Evolutionary conservation across 441 rosid species (phyloP), one percentile per base, ranked within the genome.

Genomic region (Populus tomentosa): DNA sequence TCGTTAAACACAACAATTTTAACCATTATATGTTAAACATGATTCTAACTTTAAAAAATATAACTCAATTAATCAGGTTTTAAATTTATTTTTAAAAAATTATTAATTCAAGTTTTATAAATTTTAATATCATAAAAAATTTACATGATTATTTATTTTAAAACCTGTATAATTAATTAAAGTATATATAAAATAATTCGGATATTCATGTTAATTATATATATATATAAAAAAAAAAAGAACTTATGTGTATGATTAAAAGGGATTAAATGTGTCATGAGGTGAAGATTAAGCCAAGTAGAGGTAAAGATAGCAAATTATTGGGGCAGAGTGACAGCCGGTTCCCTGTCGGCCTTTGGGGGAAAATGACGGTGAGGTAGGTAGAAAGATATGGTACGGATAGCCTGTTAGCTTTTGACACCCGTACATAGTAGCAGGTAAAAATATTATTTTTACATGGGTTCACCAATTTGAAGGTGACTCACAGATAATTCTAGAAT

Each of bases 91-190:
- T n/a, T n/a, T n/a, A n/a, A n/a, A n/a, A 33, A 33, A 0, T 5
- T 33, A 5, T 0, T 6, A 33, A 0, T 33, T 33, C 0, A 0
- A 33, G 7, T 33, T 6, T 33, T 1, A 5, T 0, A 33, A 33
- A 33, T 1, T 0, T 33, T 0, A 32, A 0, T 0, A 0, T 0
- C 0, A 5, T 0, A 5, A 0, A 0, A 33, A 0, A 0, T 1
- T 33, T 33, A 1, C 0, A 6, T 33, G 0, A 1, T 33, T 1
- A 0, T 33, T 33, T 5, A 33, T 5, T 33, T 33, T 5, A 33
- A 0, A 32, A 32, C 0, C 1, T 1, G 0, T 32, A 32, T 0
- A 0, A 33, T 33, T 33, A 33, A n/a, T n/a, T n/a, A n/a, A n/a
- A n/a, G n/a, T n/a, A n/a, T n/a, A n/a, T n/a, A n/a, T n/a, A n/a